Evolutionary conservation across 305 asterid genomes (phyloP), one percentile per base, ranked within the genome.

Genomic region (Plantago lanceolata): DNA sequence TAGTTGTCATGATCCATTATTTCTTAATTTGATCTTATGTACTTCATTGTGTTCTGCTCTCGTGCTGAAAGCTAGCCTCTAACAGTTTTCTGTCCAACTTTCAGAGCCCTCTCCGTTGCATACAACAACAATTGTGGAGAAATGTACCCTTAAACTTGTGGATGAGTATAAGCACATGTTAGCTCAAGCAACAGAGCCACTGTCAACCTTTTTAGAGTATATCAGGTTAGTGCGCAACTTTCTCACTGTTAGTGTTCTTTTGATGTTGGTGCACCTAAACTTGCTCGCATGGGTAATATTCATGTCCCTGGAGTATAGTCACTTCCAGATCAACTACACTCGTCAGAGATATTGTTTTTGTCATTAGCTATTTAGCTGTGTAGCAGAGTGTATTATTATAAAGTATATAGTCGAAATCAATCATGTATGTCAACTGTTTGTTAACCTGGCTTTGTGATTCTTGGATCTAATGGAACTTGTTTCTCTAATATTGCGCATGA

Each of bases 81-180:
- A 1, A 12, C 2, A 54, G 28, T n/a, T 24, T 15, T 5, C 24
- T 54, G 14, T 5, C 71, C 40, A 43, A 61, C 73, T 60, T 79
- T 78, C 88, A 92, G 98, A 92, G 80, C 98, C 98, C 64, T 92
- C 98, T 57, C 98, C 98, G 5, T 66, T 92, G 78, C 91, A 92
- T 76, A 92, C 98, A 6, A 91, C 96, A 31, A 92, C 98, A 21
- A 89, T 92, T 60, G 98, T 92, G 89, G 98, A 92, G 89, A 92
- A 92, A 73, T 92, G 98, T 82, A 92, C 98, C 64, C 91, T 89
- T 59, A 92, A 92, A 72, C 84, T 92, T 75, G 97, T 89, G 21
- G 98, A 89, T 64, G 98, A 92, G 82, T 93, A 87, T 60, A 93
- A 87, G 71, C 95, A 93, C 80, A 87, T 93, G 99, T 73, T 87